Evolutionary conservation across 1,139 yeast genomes (phyloP).

Genomic region (Pichia sp.): DNA sequence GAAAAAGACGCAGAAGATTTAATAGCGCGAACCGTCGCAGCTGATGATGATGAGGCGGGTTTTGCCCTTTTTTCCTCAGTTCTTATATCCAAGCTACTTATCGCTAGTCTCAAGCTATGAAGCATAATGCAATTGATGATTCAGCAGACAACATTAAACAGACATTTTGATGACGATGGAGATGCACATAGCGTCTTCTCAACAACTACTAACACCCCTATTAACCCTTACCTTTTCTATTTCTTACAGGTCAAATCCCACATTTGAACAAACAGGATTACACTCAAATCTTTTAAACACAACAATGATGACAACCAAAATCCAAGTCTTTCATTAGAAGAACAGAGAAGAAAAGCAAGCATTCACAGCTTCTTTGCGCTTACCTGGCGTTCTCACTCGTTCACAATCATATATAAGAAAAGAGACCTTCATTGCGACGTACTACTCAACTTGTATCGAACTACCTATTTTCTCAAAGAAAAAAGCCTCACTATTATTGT

Average conservation of each 20-base stretch:
- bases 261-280: conserved; percentile 12
- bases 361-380: background rate
- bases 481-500: background rate
- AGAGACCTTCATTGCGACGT: conserved; percentile 8
- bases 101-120: no score
- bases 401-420: background rate
- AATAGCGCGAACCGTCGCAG: background rate
- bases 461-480: background rate
- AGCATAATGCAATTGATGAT: background rate
- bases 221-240: background rate
- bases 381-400: background rate
- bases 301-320: background rate
- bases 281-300: background rate
- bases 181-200: no score
- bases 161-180: background rate
- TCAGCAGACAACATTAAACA: background rate
- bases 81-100: no score
- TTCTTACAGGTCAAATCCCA: conserved; percentile 13
- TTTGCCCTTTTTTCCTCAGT: background rate
- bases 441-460: conserved; percentile 9
- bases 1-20: background rate
- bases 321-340: background rate
- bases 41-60: background rate
- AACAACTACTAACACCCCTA: conserved; percentile 4
- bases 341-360: background rate